Conservation (phyloP, 306 rosid species). For the Potentilla sterilis region DNA sequence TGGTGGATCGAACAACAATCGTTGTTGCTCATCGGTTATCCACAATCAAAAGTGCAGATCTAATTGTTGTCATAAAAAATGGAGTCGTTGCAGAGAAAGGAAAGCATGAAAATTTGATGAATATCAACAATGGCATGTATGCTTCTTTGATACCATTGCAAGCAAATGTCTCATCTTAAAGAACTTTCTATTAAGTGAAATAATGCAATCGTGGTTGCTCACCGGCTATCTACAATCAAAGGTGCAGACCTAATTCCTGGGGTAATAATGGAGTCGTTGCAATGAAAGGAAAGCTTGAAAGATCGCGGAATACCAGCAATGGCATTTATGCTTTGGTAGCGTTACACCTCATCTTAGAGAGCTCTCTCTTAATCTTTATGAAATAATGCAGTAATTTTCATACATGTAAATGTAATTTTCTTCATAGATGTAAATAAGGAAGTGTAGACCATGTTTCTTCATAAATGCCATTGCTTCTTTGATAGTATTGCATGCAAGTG, state of each 20-base stretch:
- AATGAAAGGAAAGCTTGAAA: conserved; percentile 69
- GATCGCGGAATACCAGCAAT: conserved; percentile 43
- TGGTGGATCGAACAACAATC: conserved; percentile 57
- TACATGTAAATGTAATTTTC: neutral
- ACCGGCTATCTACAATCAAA: conserved; percentile 60
- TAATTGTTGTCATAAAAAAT: conserved; percentile 64
- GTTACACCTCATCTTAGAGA: conserved; percentile 43
- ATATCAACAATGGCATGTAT: conserved; percentile 51
- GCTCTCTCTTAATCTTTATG: neutral
- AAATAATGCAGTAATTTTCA: neutral
- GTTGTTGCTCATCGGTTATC: conserved; percentile 71
- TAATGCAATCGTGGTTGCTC: conserved; percentile 51
- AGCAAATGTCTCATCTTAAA: conserved; percentile 39
- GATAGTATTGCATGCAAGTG: too few species aligned
- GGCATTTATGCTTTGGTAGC: conserved; percentile 65
- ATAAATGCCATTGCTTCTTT: too few species aligned
- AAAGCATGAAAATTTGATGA: conserved; percentile 55
- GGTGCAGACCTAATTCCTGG: conserved; percentile 63
- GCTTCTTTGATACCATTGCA: conserved; percentile 63
- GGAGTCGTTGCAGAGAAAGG: conserved; percentile 72
- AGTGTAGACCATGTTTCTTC: too few species aligned
- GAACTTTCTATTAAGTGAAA: neutral
- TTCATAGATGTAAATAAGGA: neutral
- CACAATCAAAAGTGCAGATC: conserved; percentile 57
- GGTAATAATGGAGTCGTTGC: conserved; percentile 59